These are phyloP conservation scores for Pseudogymnoascus verrucosus DNA, from an alignment of 2,329 filamentous ascomycete genomes.

Conservation along the genomic window DNA sequence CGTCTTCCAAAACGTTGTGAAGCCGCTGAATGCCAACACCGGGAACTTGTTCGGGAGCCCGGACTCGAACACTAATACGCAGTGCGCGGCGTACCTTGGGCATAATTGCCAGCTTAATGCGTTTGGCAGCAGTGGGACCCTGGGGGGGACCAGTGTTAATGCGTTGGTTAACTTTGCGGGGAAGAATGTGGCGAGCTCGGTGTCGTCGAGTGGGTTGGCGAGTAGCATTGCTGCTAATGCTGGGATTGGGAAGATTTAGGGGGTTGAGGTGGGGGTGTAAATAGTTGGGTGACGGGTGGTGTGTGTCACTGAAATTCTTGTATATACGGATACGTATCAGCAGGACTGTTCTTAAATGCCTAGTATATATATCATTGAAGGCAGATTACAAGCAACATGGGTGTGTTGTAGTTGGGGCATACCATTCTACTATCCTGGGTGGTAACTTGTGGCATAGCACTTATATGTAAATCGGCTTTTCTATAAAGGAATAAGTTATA, in stretches of 20 bases:
- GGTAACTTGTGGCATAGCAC: neutral
- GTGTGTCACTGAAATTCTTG: neutral
- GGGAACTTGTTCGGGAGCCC: constrained; percentile 16
- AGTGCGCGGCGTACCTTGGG: constrained; percentile 16
- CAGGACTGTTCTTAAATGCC: neutral
- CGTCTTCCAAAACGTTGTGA: constrained; percentile 45
- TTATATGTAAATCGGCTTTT: too few relatives aligned
- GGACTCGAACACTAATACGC: constrained; percentile 16
- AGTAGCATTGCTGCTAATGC: constrained; percentile 26
- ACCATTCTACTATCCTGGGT: neutral
- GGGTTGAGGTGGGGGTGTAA: neutral
- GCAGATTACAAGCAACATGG: neutral
- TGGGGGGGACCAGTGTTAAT: constrained; percentile 22
- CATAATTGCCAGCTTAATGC: constrained; percentile 18
- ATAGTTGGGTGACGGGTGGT: neutral
- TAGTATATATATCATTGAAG: neutral
- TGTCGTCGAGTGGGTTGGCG: constrained; percentile 22
- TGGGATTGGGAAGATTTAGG: constrained; percentile 23
- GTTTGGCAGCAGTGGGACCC: constrained; percentile 23
- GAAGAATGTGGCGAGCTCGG: constrained; percentile 25
- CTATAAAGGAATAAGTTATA: too few relatives aligned
- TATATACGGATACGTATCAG: neutral
- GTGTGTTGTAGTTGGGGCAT: neutral
- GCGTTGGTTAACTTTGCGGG: constrained; percentile 27
- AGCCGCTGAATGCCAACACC: neutral